phyloP scores from a whole-genome alignment of 345 rosid species.

The Moricandia moricandioides region DNA sequence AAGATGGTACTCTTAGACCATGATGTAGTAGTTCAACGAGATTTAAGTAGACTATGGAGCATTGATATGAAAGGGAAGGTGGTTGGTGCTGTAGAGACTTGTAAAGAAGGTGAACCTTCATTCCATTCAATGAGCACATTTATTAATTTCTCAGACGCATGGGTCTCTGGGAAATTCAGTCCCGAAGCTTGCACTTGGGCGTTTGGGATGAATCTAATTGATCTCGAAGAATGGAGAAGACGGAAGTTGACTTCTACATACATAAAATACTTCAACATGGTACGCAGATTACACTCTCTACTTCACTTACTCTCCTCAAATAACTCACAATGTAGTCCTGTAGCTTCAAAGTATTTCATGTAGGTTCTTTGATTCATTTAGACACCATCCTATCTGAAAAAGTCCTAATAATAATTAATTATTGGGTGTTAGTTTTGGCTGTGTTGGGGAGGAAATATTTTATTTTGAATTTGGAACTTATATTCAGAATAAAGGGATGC shows the following conservation, averaged over 20 bases:
- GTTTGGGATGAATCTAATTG: conserved; percentile 89
- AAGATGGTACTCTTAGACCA: conserved; percentile 83
- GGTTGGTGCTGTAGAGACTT: conserved; percentile 87
- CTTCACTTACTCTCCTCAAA: neutral
- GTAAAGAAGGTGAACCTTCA: conserved; percentile 57
- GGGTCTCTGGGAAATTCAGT: conserved; percentile 54
- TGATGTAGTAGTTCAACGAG: conserved; percentile 90
- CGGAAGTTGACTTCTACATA: conserved; percentile 56
- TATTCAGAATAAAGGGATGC: neutral
- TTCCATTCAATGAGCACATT: conserved; percentile 58
- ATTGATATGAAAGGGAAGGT: conserved; percentile 76
- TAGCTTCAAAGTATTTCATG: neutral
- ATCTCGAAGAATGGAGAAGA: conserved; percentile 77
- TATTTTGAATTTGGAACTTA: neutral
- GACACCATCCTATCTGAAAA: neutral
- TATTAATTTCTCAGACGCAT: conserved; percentile 68
- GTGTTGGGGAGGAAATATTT: neutral
- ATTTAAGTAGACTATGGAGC: conserved; percentile 67
- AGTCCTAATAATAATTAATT: neutral
- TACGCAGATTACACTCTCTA: conserved; percentile 33
- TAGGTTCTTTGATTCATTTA: neutral
- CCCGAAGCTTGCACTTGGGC: conserved; percentile 88
- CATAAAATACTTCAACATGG: conserved; percentile 63
- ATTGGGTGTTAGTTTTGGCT: neutral
- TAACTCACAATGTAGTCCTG: neutral